Conservation (phyloP, 176 grass and related monocot species). For the barley (Hordeum vulgare) region DNA sequence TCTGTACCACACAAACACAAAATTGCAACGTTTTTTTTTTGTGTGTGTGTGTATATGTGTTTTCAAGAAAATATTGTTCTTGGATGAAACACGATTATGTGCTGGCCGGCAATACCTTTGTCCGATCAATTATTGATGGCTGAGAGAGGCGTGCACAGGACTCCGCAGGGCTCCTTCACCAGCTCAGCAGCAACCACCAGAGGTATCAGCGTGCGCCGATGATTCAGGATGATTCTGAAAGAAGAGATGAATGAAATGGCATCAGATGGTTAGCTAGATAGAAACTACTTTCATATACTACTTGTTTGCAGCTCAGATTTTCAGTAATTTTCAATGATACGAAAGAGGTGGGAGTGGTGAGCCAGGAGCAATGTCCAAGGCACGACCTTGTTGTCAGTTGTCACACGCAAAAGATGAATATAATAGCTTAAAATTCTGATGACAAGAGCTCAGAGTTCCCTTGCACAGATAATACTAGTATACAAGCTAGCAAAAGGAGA, state of each 20-base stretch:
- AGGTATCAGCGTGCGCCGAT: not conserved
- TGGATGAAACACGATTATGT: not conserved
- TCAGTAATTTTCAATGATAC: conserved; percentile 32
- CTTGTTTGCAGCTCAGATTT: conserved; percentile 17
- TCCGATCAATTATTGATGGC: conserved; percentile 17
- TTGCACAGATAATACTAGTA: not conserved
- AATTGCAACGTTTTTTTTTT: not conserved
- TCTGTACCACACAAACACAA: conserved; percentile 11
- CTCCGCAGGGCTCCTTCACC: conserved; percentile 15
- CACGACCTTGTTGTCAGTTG: conserved; percentile 32
- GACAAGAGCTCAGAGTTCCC: conserved; percentile 5
- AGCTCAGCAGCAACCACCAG: not conserved
- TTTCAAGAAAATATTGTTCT: not conserved
- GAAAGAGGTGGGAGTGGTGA: conserved; percentile 23
- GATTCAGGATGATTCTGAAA: conserved; percentile 34
- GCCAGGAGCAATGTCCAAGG: conserved; percentile 33
- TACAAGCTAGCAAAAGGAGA: not conserved
- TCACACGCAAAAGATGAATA: conserved; percentile 27
- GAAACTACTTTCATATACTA: not conserved
- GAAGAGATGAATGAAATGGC: conserved; percentile 22
- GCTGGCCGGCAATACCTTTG: conserved; percentile 26
- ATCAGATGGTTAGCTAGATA: conserved; percentile 7
- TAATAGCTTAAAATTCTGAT: not conserved
- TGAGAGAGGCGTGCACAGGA: not conserved
- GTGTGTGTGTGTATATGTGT: not conserved